Conservation (phyloP, 106 monocot genomes). For the Cymbidium sinense region DNA sequence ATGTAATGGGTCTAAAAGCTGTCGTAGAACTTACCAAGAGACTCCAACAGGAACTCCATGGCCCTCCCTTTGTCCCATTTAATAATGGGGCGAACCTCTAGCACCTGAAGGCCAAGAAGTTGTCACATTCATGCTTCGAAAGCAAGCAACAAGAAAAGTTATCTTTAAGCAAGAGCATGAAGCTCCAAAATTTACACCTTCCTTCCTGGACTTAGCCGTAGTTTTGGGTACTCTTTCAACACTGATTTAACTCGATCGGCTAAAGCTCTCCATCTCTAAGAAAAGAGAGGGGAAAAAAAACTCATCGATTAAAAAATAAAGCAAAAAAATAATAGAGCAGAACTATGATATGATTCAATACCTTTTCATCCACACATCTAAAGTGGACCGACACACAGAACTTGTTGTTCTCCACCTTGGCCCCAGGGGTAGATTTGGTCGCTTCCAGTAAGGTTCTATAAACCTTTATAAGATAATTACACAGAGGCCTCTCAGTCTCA, state of each 20-base stretch:
- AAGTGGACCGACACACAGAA: conserved; percentile 85
- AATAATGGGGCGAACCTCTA: conserved; percentile 79
- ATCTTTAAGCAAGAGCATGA: background rate
- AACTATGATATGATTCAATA: conserved; percentile 11
- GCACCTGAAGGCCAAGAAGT: conserved; percentile 28
- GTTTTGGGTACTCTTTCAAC: conserved; percentile 50
- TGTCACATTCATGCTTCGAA: conserved; percentile 9
- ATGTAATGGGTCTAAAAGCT: conserved; percentile 9
- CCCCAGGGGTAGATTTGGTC: conserved; percentile 54
- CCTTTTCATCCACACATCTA: conserved; percentile 91
- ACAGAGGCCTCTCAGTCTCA: background rate
- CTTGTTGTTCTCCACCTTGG: conserved; percentile 90
- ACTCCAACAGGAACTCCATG: conserved; percentile 65
- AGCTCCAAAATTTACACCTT: conserved; percentile 31
- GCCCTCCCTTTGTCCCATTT: conserved; percentile 94
- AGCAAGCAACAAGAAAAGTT: background rate
- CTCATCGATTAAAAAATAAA: background rate
- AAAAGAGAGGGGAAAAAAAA: conserved; percentile 2
- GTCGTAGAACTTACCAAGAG: conserved; percentile 47
- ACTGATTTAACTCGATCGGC: conserved; percentile 54
- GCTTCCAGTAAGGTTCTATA: conserved; percentile 52
- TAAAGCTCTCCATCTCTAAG: conserved; percentile 54
- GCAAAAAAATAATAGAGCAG: background rate
- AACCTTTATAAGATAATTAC: conserved; percentile 23
- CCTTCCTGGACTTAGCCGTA: conserved; percentile 47